Evolutionary conservation across 495 filamentous ascomycete genomes (phyloP).

Genomic region (Penicillium flavigenum): DNA sequence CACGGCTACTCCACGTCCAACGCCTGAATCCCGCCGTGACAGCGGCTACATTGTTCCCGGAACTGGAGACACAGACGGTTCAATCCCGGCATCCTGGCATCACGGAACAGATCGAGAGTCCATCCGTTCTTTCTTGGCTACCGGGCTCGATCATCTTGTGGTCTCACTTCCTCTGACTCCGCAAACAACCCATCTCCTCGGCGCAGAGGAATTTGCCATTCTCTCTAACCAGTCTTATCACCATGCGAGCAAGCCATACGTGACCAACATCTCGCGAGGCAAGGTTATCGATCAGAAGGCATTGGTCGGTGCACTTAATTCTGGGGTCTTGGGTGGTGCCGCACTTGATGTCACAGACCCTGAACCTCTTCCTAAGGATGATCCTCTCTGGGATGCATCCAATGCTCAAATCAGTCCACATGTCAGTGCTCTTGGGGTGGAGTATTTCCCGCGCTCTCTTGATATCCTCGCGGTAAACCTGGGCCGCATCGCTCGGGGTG

Average conservation of each 20-base stretch:
- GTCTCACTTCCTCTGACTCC: conserved; percentile 71
- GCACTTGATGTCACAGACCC: conserved; percentile 85
- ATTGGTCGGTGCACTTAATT: conserved; percentile 55
- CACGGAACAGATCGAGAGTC: conserved; percentile 60
- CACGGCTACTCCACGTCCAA: conserved; percentile 62
- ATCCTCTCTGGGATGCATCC: conserved; percentile 68
- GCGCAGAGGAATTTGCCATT: conserved; percentile 63
- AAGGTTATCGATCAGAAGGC: conserved; percentile 68
- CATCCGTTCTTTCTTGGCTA: conserved; percentile 63
- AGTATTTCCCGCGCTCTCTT: conserved; percentile 60
- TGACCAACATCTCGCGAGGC: conserved; percentile 77
- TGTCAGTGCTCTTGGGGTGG: conserved; percentile 60
- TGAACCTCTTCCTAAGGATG: conserved; percentile 70
- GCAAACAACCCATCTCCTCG: conserved; percentile 62
- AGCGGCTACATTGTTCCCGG: conserved; percentile 68
- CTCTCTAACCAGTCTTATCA: conserved; percentile 47
- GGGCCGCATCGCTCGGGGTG: conserved; percentile 54
- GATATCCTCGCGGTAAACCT: conserved; percentile 64
- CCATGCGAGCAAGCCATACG: conserved; percentile 40
- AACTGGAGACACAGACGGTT: conserved; percentile 74
- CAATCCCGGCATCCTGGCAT: conserved; percentile 70
- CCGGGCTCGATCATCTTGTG: conserved; percentile 75
- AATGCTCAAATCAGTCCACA: conserved; percentile 82
- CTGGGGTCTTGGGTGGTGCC: conserved; percentile 59
- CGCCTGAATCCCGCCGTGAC: conserved; percentile 59